A percentile compares a stretch with the other conserved stretches of the same genome.
These are phyloP conservation scores for Ascochyta viciae-villosae DNA, from an alignment of 2,329 filamentous ascomycete genomes.

Conservation along the genomic window DNA sequence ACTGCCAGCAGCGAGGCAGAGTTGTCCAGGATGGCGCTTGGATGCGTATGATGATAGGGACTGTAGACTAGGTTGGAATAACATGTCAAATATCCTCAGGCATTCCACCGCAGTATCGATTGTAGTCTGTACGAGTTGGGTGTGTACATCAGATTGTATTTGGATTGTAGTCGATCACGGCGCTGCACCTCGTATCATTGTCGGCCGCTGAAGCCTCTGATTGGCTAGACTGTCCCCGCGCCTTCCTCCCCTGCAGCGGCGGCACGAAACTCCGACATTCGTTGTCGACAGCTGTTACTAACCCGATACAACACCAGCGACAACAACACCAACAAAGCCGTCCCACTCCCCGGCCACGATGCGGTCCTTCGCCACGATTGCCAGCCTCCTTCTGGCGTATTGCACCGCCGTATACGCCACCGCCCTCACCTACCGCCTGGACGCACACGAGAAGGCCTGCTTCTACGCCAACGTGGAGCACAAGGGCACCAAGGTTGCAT, in stretches of 20 bases:
- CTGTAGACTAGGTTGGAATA: constrained; percentile 10
- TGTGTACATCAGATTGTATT: not conserved
- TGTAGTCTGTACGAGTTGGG: no score
- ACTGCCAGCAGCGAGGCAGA: not conserved
- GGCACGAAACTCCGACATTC: constrained; percentile 30
- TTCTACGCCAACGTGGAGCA: constrained; percentile 86
- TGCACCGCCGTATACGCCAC: constrained; percentile 79
- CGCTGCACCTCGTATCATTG: not conserved
- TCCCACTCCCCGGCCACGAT: constrained; percentile 35
- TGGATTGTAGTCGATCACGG: not conserved
- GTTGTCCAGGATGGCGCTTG: not conserved
- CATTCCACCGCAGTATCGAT: not conserved
- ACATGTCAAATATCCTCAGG: not conserved
- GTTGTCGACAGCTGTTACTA: constrained; percentile 44
- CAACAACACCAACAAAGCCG: constrained; percentile 9
- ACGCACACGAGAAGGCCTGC: constrained; percentile 91
- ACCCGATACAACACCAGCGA: constrained; percentile 14
- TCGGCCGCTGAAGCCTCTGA: constrained; percentile 12
- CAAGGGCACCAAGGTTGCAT: constrained; percentile 87
- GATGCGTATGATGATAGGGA: not conserved
- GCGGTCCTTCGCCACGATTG: constrained; percentile 43
- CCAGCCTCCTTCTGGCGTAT: constrained; percentile 71
- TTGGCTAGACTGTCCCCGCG: constrained; percentile 31
- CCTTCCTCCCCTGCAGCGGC: constrained; percentile 28
- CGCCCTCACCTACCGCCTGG: constrained; percentile 90